Percentiles rank a stretch among this genome's conserved stretches.
Evolutionary conservation across 805 yeast species (phyloP).

Genomic region (Debaryomyces castellii): DNA sequence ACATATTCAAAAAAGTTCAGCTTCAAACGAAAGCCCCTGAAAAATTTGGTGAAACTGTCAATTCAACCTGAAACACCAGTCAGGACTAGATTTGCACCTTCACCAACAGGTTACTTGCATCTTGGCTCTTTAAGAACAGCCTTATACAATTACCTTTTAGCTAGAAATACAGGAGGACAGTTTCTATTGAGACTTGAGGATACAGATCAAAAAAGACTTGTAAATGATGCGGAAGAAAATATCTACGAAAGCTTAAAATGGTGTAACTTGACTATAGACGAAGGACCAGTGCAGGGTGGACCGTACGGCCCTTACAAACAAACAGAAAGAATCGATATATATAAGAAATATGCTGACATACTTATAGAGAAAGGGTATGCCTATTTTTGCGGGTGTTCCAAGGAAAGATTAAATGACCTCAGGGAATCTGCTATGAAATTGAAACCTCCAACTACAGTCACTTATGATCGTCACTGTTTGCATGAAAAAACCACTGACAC

Average conservation of each 20-base stretch:
- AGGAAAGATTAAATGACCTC: constrained; percentile 67
- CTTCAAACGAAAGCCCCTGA: constrained; percentile 3
- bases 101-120: constrained; percentile 96
- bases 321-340: constrained; percentile 71
- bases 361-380: constrained; percentile 70
- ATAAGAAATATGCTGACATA: constrained; percentile 54
- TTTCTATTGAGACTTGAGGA: constrained; percentile 87
- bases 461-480: constrained; percentile 84
- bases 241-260: constrained; percentile 73
- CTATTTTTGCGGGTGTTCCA: constrained; percentile 83
- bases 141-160: constrained; percentile 79
- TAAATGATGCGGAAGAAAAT: constrained; percentile 78
- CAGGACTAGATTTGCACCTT: constrained; percentile 93
- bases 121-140: constrained; percentile 94
- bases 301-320: constrained; percentile 78
- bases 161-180: constrained; percentile 75
- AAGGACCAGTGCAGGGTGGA: constrained; percentile 68
- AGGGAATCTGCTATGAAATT: constrained; percentile 71
- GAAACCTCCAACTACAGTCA: constrained; percentile 86
- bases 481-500: constrained; percentile 31
- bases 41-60: constrained; percentile 5
- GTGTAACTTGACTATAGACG: constrained; percentile 78
- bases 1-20: constrained; percentile 6
- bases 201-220: constrained; percentile 81
- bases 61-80: constrained; percentile 55